Evolutionary conservation across 163 green algal species (phyloP), one percentile per base, ranked within the genome.

Genomic region (Scenedesmus sp.): DNA sequence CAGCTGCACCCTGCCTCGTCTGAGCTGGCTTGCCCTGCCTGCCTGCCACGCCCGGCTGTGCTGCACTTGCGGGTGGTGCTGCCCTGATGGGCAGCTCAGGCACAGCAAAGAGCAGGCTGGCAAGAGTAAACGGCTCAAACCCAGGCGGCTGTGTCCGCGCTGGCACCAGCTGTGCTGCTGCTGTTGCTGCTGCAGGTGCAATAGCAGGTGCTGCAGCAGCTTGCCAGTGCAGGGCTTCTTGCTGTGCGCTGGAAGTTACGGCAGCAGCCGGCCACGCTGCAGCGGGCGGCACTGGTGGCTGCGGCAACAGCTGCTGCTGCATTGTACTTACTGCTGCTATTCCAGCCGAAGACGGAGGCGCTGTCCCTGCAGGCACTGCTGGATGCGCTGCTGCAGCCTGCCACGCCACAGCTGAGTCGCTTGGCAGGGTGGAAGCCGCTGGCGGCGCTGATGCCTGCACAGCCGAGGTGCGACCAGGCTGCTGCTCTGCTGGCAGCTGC

Each of bases 101-200:
- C 54, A 85, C 62, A 66, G 73, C 87, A 85, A 85, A 73, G 73
- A 91, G 87, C 87, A 91, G 73, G 67, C 67, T 85, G 15, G 87
- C 87, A 6, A 91, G 56, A 2, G 70, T 91, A 73, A 91, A 76
- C 2, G 54, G 86, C 16, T 82, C 56, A 5, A 0, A 10, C 6
- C 62, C 64, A 56, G 13, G 12, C 16, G 62, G 64, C 64, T 67
- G 26, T 1, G 82, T 64, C 85, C 55, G 15, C 55, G 64, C 26
- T 88, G 57, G 84, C 46, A 73, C 26, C 7, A 85, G 59, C 56
- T 46, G 60, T 56, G 46, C 85, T 81, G 85, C 83, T 88, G 83
- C 23, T 73, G 20, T n/a, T 88, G 57, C 83, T 76, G 83, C 23
- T 74, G 82, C 55, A 55, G 74, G 8, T 56, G n/a, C 34, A 66